phyloP scores from a whole-genome alignment of 2,329 filamentous ascomycete species.

The Elsinoe ampelina region DNA sequence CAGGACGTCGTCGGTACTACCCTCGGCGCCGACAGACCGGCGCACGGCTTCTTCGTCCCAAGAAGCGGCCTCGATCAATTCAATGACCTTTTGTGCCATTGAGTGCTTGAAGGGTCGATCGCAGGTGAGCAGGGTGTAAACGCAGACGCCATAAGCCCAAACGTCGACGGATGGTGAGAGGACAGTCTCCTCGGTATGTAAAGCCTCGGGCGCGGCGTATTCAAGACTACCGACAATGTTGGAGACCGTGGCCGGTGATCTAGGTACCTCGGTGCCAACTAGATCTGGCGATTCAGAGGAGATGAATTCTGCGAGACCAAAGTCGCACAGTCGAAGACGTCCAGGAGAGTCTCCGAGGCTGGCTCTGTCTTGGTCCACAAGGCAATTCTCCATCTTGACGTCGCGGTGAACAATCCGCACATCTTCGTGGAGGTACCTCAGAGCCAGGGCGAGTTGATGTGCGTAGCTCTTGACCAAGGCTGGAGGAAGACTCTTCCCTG shows the following conservation, averaged over 20 bases:
- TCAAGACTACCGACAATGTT: slow-evolving; percentile 50
- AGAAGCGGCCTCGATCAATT: slow-evolving; percentile 50
- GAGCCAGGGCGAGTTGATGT: slow-evolving; percentile 53
- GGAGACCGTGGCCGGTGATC: slow-evolving; percentile 33
- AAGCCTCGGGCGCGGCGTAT: slow-evolving; percentile 42
- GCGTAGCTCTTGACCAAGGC: slow-evolving; percentile 50
- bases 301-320: slow-evolving; percentile 61
- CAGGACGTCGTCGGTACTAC: slow-evolving; percentile 38
- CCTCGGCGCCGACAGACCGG: slow-evolving; percentile 31
- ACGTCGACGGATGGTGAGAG: slow-evolving; percentile 52
- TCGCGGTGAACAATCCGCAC: slow-evolving; percentile 58
- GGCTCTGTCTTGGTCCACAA: slow-evolving; percentile 41
- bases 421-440: slow-evolving; percentile 60
- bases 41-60: slow-evolving; percentile 48
- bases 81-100: slow-evolving; percentile 49
- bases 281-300: slow-evolving; percentile 44
- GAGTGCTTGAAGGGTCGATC: slow-evolving; percentile 53
- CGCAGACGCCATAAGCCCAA: slow-evolving; percentile 58
- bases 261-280: slow-evolving; percentile 25
- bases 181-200: slow-evolving; percentile 35
- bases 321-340: slow-evolving; percentile 55
- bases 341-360: slow-evolving; percentile 26
- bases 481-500: slow-evolving; percentile 37
- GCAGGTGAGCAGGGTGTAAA: slow-evolving; percentile 52
- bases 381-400: slow-evolving; percentile 60